These are phyloP conservation scores for Chaetoscypha palmicola DNA, from an alignment of 2,329 filamentous ascomycete genomes.

Conservation along the genomic window DNA sequence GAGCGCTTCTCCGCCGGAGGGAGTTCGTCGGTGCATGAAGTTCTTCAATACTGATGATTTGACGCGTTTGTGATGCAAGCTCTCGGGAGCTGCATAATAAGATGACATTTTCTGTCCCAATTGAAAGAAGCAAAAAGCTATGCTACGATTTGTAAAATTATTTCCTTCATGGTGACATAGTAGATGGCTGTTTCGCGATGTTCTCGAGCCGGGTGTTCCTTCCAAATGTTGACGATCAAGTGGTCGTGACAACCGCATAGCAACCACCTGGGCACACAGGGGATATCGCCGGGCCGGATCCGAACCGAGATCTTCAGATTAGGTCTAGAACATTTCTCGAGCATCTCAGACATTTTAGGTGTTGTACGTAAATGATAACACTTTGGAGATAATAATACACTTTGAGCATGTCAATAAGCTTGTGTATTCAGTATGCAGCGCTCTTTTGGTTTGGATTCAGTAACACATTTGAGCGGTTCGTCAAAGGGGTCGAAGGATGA, in stretches of 20 bases:
- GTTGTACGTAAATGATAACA: no score
- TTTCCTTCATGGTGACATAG: constrained; percentile 14
- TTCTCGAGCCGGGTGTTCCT: not conserved
- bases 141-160: constrained; percentile 15
- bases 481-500: no score
- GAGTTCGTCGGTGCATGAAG: constrained; percentile 30
- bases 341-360: no score
- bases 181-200: constrained; percentile 10
- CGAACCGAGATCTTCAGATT: no score
- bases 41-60: constrained; percentile 30
- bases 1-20: constrained; percentile 25
- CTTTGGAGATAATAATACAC: no score
- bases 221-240: not conserved
- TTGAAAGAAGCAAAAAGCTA: constrained; percentile 10
- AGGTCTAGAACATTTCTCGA: no score
- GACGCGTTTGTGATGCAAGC: constrained; percentile 25
- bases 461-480: no score
- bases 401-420: no score
- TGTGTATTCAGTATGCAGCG: no score
- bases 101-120: constrained; percentile 27
- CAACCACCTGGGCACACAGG: not conserved
- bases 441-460: no score
- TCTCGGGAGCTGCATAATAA: constrained; percentile 20
- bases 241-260: not conserved
- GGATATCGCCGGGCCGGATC: no score